Evolutionary conservation across 345 rosid genomes (phyloP).

Genomic region (Firmiana major): DNA sequence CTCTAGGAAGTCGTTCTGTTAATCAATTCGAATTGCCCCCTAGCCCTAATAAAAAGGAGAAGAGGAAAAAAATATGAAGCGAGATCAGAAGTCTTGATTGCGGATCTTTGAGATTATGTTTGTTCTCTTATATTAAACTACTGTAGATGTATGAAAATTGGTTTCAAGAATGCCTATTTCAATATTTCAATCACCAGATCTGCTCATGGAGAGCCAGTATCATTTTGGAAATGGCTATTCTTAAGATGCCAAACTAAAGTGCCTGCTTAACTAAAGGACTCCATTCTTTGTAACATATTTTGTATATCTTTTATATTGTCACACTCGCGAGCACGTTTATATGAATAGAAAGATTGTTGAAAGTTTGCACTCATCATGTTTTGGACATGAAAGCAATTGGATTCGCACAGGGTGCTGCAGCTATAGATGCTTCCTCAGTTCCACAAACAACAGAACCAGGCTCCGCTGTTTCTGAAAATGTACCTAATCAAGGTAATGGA

Average conservation of each 20-base stretch:
- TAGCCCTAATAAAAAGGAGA: neutral
- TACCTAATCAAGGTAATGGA: slow-evolving; percentile 33
- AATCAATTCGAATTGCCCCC: neutral
- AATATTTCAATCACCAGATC: neutral
- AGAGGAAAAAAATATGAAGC: neutral
- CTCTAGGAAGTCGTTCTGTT: neutral
- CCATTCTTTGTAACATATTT: neutral
- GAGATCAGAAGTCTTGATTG: neutral
- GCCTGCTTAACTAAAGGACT: neutral
- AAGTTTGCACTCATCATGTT: slow-evolving; percentile 25
- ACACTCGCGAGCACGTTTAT: neutral
- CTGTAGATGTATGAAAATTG: neutral
- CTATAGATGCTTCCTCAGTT: slow-evolving; percentile 31
- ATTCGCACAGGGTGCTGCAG: slow-evolving; percentile 26
- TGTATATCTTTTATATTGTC: neutral
- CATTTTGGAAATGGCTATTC: neutral
- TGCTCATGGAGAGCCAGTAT: neutral
- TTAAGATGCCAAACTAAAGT: neutral
- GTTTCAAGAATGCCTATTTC: neutral
- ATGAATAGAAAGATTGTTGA: slow-evolving; percentile 20
- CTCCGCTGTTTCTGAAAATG: slow-evolving; percentile 23
- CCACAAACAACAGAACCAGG: slow-evolving; percentile 25
- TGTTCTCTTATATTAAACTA: neutral
- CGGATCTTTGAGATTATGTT: neutral
- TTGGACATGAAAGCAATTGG: slow-evolving; percentile 41